Evolutionary conservation across 208 protist species (phyloP), one percentile per base, ranked within the genome.

Genomic region (Blastocrithidia nonstop): DNA sequence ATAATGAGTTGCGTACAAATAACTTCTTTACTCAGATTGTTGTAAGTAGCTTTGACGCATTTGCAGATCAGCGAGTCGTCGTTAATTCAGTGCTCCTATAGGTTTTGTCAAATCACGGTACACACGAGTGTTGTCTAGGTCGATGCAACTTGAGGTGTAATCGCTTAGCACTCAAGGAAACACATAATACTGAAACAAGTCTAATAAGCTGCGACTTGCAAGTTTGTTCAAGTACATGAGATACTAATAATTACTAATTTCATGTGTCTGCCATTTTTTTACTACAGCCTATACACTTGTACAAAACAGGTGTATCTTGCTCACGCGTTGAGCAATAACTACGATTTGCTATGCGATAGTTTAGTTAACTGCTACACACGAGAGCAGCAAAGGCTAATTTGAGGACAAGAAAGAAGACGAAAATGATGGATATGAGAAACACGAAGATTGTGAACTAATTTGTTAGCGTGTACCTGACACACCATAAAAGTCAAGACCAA

Each of bases 1-100:
- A 61, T 98, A 98, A 65, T 98, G 95, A 5, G 91, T 95, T 3
- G 91, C 89, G 51, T 95, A 98, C 0, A 98, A 61, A 40, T 79
- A 75, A 3, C 32, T 20, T 1, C 44, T 21, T 38, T 78, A 62
- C 51, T 59, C 72, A 24, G 56, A 41, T 23, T 70, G 56, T 4
- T 21, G 45, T 27, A 81, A 40, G n/a, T 65, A 52, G 15, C 45
- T 25, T 4, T 54, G 55, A 11, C 76, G 59, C 44, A 71, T 53
- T 16, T 47, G 47, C 19, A 96, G 76, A 31, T 47, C 38, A 3
- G 54, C 36, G 7, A 97, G 61, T 16, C 91, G 65, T 8, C 47
- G 32, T 5, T 31, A 37, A 28, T 86, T 75, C 0, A 97, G 57
- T 1, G 93, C 93, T 6, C 93, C 94, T 11, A 97, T 86, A 0